Evolutionary conservation across 1,284 basidiomycete genomes (phyloP), one percentile per base, ranked within the genome.

Genomic region (Trametes polyzona): DNA sequence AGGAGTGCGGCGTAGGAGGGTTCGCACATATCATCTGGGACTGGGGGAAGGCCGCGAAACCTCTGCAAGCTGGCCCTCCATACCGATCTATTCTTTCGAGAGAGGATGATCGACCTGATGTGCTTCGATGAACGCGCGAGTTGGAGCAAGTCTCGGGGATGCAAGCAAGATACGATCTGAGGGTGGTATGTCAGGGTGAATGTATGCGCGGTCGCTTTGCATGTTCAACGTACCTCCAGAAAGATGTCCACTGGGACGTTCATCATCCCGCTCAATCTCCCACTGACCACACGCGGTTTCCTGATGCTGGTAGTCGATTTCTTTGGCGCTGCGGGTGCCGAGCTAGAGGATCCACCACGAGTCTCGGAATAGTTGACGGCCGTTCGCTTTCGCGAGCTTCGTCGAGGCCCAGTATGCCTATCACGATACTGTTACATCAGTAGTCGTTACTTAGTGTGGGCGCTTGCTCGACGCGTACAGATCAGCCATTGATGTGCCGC

Each of bases 1-100:
- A 69, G n/a, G 29, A 69, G 40, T 12, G 61, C 42, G 8, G 66
- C 58, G 35, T 65, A 69, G 4, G 53, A 51, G 7, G 66, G 65
- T 48, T 65, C 65, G 39, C 54, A 54, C 29, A 66, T 36, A 40
- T 61, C 63, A 17, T 51, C 21, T 12, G 67, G 67, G 43, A 65
- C 66, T 14, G 61, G 58, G 3, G 67, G 65, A 2, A 67, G 51
- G 16, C 16, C 35, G 14, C 11, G 30, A 14, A 49, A n/a, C 42
- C 42, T 2, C 6, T 27, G 40, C 23, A 62, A 52, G 8, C 61
- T 40, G 4, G 53, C 39, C 11, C 50, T 49, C 66, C 66, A 66
- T 5, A 64, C 36, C 11, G 42, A 37, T 26, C 50, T 58, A 4
- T 53, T 52, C 14, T 51, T 36, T 12, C 55, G 52, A 4, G 57